Evolutionary conservation across 2,329 filamentous ascomycete species (phyloP).

Genomic region (Colletotrichum incanum): DNA sequence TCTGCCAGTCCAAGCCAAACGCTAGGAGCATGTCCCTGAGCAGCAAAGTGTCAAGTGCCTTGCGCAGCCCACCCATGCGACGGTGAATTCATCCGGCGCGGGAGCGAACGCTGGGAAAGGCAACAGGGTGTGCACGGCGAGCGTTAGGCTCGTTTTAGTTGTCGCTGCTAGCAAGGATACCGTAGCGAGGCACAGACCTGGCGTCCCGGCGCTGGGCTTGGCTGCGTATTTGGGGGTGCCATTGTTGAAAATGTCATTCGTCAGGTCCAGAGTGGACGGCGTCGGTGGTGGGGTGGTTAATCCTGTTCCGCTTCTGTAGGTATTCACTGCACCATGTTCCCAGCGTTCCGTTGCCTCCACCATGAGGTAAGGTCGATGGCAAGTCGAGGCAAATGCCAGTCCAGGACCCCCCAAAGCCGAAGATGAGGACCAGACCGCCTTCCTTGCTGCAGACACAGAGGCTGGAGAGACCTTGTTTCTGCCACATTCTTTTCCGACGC

Average conservation of each 20-base stretch:
- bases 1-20: slow-evolving; percentile 19
- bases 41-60: slow-evolving; percentile 41
- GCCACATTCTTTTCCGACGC: slow-evolving; percentile 23
- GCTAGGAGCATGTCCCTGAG: slow-evolving; percentile 36
- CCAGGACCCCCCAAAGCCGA: slow-evolving; percentile 4
- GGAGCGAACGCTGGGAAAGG: slow-evolving; percentile 37
- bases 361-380: slow-evolving; percentile 18
- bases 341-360: slow-evolving; percentile 34
- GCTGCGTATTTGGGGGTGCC: slow-evolving; percentile 29
- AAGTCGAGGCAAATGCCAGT: slow-evolving; percentile 13
- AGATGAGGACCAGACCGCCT: slow-evolving; percentile 26
- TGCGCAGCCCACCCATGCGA: slow-evolving; percentile 40
- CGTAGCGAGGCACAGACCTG: slow-evolving; percentile 27
- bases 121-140: slow-evolving; percentile 33
- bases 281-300: slow-evolving; percentile 12
- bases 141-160: slow-evolving; percentile 41
- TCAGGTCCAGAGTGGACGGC: slow-evolving; percentile 15
- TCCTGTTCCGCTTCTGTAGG: slow-evolving; percentile 38
- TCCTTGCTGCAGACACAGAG: slow-evolving; percentile 9
- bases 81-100: slow-evolving; percentile 42
- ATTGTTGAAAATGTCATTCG: slow-evolving; percentile 36
- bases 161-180: slow-evolving; percentile 40
- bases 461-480: slow-evolving; percentile 27
- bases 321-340: slow-evolving; percentile 40
- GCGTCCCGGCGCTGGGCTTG: slow-evolving; percentile 34